Evolutionary conservation across 1,139 yeast genomes (phyloP).

Genomic region (Yarrowia galli): DNA sequence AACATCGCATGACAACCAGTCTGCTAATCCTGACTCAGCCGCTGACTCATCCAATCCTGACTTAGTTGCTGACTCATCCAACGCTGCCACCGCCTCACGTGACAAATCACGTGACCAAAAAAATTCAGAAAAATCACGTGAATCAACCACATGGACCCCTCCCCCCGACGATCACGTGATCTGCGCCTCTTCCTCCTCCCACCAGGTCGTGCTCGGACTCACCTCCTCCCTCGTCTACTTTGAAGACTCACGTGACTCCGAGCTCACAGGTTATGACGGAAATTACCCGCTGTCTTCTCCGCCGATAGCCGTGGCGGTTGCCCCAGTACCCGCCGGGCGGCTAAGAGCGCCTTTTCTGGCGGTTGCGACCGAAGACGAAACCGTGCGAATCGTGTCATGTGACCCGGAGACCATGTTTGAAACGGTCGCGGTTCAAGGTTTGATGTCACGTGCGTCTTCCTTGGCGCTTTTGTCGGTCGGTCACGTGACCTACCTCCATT

Average conservation of each 20-base stretch:
- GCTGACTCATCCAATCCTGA: too few species aligned
- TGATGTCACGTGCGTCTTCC: conserved; percentile 65
- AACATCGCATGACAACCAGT: too few species aligned
- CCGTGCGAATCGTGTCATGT: conserved; percentile 73
- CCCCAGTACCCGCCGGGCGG: conserved; percentile 59
- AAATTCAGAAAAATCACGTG: neutral
- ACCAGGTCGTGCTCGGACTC: conserved; percentile 73
- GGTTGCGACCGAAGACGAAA: conserved; percentile 74
- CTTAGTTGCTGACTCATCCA: too few species aligned
- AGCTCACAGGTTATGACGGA: conserved; percentile 73
- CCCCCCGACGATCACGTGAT: conserved; percentile 79
- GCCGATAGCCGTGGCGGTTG: conserved; percentile 61
- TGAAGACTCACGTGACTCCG: conserved; percentile 72
- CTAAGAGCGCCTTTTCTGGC: conserved; percentile 65
- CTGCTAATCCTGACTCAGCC: too few species aligned
- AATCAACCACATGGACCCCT: conserved; percentile 60
- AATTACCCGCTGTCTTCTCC: conserved; percentile 62
- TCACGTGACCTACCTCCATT: conserved; percentile 59
- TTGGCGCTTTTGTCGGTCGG: conserved; percentile 56
- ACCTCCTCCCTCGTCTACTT: conserved; percentile 81
- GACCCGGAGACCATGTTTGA: conserved; percentile 70
- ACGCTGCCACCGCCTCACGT: too few species aligned
- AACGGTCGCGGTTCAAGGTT: conserved; percentile 68
- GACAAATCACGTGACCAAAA: neutral
- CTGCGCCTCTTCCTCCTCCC: conserved; percentile 65